phyloP scores from a whole-genome alignment of 2,329 filamentous ascomycete species.

The Aureobasidium leucospermi region DNA sequence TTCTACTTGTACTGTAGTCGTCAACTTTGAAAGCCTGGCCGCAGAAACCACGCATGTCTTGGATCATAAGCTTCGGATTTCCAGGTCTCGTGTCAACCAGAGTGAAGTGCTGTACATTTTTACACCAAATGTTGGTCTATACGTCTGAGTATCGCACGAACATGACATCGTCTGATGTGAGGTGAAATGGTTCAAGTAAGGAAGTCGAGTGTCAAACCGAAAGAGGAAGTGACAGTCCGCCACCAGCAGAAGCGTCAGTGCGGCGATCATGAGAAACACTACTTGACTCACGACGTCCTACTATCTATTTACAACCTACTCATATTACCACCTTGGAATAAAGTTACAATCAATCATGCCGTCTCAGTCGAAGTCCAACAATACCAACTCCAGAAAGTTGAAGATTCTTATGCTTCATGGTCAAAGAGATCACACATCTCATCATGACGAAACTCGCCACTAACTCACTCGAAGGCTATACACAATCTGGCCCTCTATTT shows the following conservation, averaged over 20 bases:
- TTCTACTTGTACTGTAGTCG: too few relatives aligned
- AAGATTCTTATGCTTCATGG: conserved; percentile 43
- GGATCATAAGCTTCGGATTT: too few relatives aligned
- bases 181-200: too few relatives aligned
- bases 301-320: background rate
- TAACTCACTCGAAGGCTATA: conserved; percentile 61
- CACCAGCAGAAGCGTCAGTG: background rate
- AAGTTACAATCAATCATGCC: background rate
- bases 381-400: conserved; percentile 23
- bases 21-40: background rate
- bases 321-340: background rate
- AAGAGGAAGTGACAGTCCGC: conserved; percentile 2
- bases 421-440: background rate
- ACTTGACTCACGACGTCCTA: background rate
- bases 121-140: too few relatives aligned
- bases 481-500: conserved; percentile 81
- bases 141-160: too few relatives aligned
- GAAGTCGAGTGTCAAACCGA: background rate
- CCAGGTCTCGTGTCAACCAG: too few relatives aligned
- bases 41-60: background rate
- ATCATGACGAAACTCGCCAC: conserved; percentile 30
- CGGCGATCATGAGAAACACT: background rate
- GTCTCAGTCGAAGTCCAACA: background rate
- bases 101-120: too few relatives aligned
- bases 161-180: too few relatives aligned